Evolutionary conservation across 169 alveolate genomes (phyloP).

Genomic region (Plasmodium malariae): DNA sequence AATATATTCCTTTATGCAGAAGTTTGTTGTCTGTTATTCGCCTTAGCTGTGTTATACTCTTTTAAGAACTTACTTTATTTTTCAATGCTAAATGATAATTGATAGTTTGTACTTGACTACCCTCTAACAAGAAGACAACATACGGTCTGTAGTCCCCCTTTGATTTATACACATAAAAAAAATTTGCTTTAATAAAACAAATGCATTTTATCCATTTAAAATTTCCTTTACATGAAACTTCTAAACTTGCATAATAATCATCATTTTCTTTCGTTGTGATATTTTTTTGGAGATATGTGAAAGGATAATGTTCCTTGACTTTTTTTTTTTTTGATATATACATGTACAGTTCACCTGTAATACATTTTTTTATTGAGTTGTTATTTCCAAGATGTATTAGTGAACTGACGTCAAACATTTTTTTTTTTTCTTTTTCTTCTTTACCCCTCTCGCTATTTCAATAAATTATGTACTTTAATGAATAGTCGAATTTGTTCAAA

Average conservation of each 20-base stretch:
- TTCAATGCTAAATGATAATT: slow-evolving; percentile 54
- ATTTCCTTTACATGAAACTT: background rate
- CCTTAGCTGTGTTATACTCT: background rate
- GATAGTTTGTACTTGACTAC: slow-evolving; percentile 19
- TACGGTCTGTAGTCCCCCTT: slow-evolving; percentile 45
- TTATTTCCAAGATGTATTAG: slow-evolving; percentile 42
- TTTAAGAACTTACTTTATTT: slow-evolving; percentile 33
- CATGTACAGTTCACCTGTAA: slow-evolving; percentile 40
- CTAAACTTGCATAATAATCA: background rate
- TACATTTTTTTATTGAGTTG: slow-evolving; percentile 6
- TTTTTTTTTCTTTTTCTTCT: background rate
- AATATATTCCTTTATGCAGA: too few species aligned
- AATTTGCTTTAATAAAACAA: slow-evolving; percentile 58
- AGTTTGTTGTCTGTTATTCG: background rate
- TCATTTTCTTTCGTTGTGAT: background rate
- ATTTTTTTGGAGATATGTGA: slow-evolving; percentile 5
- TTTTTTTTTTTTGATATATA: slow-evolving; percentile 46
- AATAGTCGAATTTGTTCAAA: too few species aligned
- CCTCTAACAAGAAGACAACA: slow-evolving; percentile 41
- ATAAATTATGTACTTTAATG: too few species aligned
- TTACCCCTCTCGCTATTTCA: too few species aligned
- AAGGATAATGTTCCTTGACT: slow-evolving; percentile 19
- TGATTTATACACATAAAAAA: slow-evolving; percentile 47
- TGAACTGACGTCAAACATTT: slow-evolving; percentile 56
- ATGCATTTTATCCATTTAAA: slow-evolving; percentile 43